Percentiles rank a stretch among this genome's conserved stretches.
Conservation (phyloP, 2,329 filamentous ascomycete species). For the Xylariaceae sp. region DNA sequence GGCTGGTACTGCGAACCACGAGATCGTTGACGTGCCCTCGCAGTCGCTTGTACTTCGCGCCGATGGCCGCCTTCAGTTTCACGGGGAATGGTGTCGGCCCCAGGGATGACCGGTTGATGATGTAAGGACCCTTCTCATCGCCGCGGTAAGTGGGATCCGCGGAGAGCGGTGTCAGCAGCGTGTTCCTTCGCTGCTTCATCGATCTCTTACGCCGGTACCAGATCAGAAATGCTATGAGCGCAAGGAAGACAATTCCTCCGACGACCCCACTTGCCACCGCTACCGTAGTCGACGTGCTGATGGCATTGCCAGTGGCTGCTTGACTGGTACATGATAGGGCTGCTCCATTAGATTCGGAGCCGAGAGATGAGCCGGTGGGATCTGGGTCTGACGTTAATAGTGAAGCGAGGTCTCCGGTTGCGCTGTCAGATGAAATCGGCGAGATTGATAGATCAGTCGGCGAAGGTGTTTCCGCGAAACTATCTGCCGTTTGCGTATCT, state of each 20-base stretch:
- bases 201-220: slow-evolving; percentile 54
- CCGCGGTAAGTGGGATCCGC: slow-evolving; percentile 31
- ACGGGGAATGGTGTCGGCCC: slow-evolving; percentile 51
- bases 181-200: slow-evolving; percentile 48
- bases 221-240: slow-evolving; percentile 50
- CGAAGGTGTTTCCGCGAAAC: slow-evolving; percentile 16
- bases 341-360: slow-evolving; percentile 21
- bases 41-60: slow-evolving; percentile 41
- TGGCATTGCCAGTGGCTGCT: slow-evolving; percentile 31
- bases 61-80: slow-evolving; percentile 45
- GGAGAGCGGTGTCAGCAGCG: slow-evolving; percentile 52
- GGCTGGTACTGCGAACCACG: slow-evolving; percentile 38
- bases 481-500: slow-evolving; percentile 13
- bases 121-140: slow-evolving; percentile 38
- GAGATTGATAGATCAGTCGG: slow-evolving; percentile 1
- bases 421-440: background rate
- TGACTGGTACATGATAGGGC: slow-evolving; percentile 22
- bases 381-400: slow-evolving; percentile 3
- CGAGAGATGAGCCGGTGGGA: slow-evolving; percentile 15
- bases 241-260: slow-evolving; percentile 51
- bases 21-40: slow-evolving; percentile 40
- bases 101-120: slow-evolving; percentile 50
- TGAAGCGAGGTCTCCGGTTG: slow-evolving; percentile 3
- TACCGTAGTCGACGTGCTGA: slow-evolving; percentile 40
- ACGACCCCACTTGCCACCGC: slow-evolving; percentile 56